Evolutionary conservation across 495 filamentous ascomycete species (phyloP), one percentile per base, ranked within the genome.

Genomic region (Antarctomyces pellizariae): DNA sequence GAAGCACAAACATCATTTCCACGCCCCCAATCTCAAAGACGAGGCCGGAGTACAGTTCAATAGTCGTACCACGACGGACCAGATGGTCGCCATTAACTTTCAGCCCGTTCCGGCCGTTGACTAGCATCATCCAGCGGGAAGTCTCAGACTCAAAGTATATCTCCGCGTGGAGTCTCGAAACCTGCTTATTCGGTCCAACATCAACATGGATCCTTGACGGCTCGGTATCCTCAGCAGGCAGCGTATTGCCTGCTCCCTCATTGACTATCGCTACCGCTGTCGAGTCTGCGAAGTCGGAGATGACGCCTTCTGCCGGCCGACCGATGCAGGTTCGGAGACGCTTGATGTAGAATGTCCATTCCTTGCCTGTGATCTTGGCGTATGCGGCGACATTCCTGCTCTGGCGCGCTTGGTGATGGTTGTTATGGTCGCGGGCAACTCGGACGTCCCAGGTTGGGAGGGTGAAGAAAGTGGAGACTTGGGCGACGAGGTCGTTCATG

Each of bases 1-100:
- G 79, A 13, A 83, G 61, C 10, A 92, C 74, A 51, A 95, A 97
- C 65, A 95, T 80, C 86, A 97, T 97, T 52, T 95, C 80, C 4
- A 78, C 69, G 24, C 79, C 79, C 32, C 70, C 74, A 46, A 93
- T 72, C 39, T 89, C 77, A 29, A 97, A 71, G 26, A 95, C 74
- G 42, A 78, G 67, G 17, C 86, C 86, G 43, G 77, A 84, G 11
- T 63, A 59, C 18, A 97, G 58, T 11, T 63, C 48, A 14, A 62
- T 59, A 14, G 64, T 59, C 20, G 67, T 53, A 16, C 68, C 71
- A 26, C 64, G 58, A 40, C 70, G 73, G 20, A 86, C 54, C 10
- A 57, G 47, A 8, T 44, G 33, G 31, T 78, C 74, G n/a, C n/a
- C n/a, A 43, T 97, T 73, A 7, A 93, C 52, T 36, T 71, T 75